These are phyloP conservation scores for Quillaja saponaria DNA, from an alignment of 306 rosid species.

Conservation along the genomic window DNA sequence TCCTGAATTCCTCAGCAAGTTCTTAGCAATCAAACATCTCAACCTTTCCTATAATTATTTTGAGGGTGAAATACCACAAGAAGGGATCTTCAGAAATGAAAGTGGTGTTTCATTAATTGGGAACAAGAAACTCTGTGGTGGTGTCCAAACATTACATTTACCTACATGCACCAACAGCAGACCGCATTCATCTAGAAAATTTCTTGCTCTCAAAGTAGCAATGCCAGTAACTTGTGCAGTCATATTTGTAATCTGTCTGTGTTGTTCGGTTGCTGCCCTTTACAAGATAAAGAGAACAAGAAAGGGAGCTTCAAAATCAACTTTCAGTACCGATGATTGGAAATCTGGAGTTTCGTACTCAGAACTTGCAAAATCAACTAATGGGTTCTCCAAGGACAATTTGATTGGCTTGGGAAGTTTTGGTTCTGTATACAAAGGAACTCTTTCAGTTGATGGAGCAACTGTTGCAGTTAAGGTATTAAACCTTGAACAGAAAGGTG, in stretches of 20 bases:
- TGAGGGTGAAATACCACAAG: constrained; percentile 38
- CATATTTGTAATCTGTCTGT: constrained; percentile 11
- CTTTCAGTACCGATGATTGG: background rate
- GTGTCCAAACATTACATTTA: constrained; percentile 32
- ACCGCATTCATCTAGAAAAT: background rate
- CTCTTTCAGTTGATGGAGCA: constrained; percentile 14
- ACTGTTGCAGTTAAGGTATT: constrained; percentile 39
- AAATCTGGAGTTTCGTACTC: constrained; percentile 31
- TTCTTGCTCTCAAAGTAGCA: constrained; percentile 20
- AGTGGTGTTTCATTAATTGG: constrained; percentile 30
- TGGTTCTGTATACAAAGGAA: constrained; percentile 46
- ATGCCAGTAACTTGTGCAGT: constrained; percentile 28
- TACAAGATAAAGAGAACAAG: constrained; percentile 2
- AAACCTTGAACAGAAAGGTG: constrained; percentile 4
- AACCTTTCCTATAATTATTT: constrained; percentile 43
- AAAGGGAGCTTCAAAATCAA: constrained; percentile 1
- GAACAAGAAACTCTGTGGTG: constrained; percentile 41
- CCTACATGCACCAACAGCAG: constrained; percentile 26
- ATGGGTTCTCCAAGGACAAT: constrained; percentile 36
- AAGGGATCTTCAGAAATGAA: constrained; percentile 37
- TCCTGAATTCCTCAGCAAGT: constrained; percentile 37
- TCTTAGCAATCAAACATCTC: constrained; percentile 21
- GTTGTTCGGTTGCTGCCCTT: constrained; percentile 18
- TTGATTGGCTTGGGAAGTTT: constrained; percentile 42
- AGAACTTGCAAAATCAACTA: constrained; percentile 27